Evolutionary conservation across 495 filamentous ascomycete species (phyloP).

Genomic region (Cairneyella variabilis): DNA sequence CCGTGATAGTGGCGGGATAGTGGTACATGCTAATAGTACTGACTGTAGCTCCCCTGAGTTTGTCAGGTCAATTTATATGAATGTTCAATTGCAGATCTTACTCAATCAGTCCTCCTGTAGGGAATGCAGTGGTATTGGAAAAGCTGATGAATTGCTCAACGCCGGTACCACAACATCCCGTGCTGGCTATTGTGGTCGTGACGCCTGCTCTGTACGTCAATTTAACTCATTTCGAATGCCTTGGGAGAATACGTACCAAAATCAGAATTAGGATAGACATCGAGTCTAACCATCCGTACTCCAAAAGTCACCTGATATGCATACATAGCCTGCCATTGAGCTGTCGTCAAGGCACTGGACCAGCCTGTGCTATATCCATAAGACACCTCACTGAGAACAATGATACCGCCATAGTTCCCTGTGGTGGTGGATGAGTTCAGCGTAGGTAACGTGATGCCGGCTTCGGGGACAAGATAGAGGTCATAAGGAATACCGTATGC

Average conservation of each 20-base stretch:
- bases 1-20: conserved; percentile 50
- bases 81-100: conserved; percentile 36
- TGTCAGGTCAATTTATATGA: neutral
- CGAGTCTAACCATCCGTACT: conserved; percentile 61
- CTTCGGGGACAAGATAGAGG: conserved; percentile 47
- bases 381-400: conserved; percentile 50
- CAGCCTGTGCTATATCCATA: conserved; percentile 46
- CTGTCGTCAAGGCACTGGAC: conserved; percentile 48
- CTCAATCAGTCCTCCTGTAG: conserved; percentile 45
- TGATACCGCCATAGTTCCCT: conserved; percentile 56
- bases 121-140: conserved; percentile 44
- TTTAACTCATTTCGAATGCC: no score
- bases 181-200: no score
- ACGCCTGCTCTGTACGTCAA: no score
- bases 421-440: conserved; percentile 39
- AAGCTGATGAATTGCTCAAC: conserved; percentile 52
- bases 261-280: conserved; percentile 49
- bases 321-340: conserved; percentile 53
- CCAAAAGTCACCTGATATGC: conserved; percentile 54
- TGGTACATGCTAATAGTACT: conserved; percentile 50
- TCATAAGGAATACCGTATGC: conserved; percentile 60
- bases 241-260: conserved; percentile 36
- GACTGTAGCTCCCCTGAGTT: neutral
- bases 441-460: conserved; percentile 44
- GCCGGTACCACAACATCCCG: conserved; percentile 44